These are phyloP conservation scores for Ampelomyces quisqualis DNA, from an alignment of 2,329 filamentous ascomycete genomes.

Conservation along the genomic window DNA sequence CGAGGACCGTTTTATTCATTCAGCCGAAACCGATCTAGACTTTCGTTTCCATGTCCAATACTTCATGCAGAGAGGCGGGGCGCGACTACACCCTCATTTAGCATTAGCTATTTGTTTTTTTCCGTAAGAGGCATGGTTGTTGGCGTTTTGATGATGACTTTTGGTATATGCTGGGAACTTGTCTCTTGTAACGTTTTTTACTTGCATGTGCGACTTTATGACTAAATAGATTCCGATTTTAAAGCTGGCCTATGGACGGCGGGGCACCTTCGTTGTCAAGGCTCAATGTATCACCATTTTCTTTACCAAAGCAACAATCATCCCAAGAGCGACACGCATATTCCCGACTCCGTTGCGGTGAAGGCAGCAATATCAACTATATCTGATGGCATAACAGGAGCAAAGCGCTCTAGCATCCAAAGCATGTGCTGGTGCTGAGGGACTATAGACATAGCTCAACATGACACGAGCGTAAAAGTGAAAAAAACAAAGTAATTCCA, in stretches of 20 bases:
- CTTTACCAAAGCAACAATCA: no score
- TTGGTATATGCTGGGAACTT: slow-evolving; percentile 1
- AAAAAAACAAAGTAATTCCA: no score
- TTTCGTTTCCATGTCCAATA: slow-evolving; percentile 19
- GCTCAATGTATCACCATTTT: neutral
- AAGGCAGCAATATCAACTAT: no score
- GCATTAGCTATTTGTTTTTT: slow-evolving; percentile 10
- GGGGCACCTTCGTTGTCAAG: neutral
- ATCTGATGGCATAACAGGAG: no score
- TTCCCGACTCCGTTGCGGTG: no score
- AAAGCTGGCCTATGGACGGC: slow-evolving; percentile 1
- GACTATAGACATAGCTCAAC: no score
- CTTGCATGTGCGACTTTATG: slow-evolving; percentile 6
- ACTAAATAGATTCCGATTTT: slow-evolving; percentile 3
- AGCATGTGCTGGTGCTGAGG: no score
- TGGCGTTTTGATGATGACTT: slow-evolving; percentile 10
- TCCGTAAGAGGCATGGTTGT: slow-evolving; percentile 12
- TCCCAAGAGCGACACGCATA: no score
- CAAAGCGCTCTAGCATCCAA: no score
- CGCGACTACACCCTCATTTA: slow-evolving; percentile 14
- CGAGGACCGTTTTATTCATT: neutral
- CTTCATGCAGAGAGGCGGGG: neutral
- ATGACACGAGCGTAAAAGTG: no score
- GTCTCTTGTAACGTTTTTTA: slow-evolving; percentile 2
- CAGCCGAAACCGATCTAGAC: slow-evolving; percentile 5